Base-by-base conservation (phyloP, 1,284 basidiomycete genomes). In the Ceratobasidium sp. region DNA sequence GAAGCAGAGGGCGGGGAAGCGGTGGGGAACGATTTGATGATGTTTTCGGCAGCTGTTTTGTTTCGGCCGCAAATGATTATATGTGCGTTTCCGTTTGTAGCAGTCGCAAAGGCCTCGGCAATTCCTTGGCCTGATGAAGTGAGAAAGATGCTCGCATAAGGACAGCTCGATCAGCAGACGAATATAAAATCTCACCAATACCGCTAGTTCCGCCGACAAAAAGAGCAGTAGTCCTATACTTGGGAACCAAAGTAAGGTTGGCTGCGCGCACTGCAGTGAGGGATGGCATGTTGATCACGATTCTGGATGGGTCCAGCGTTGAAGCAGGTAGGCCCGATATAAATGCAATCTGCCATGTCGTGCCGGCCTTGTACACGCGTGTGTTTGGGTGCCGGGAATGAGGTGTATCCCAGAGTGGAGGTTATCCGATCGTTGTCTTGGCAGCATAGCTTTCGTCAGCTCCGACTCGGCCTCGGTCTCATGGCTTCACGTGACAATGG, bases 181-280 rank as follows among this genome's bases (percentile, higher is more conserved):
- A 21, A 26, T 32, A 26, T 50, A 67, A 30, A 21, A 12, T 14
- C 72, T 59, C 50, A 18, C 85, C 85, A 18, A 85, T 82, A 2
- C 84, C 84, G 30, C 83, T 82, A 5, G 85, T 85, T 23, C 83
- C 84, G 4, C 85, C 85, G 0, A 85, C 78, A 73, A 85, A 83
- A 18, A 86, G 75, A 1, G 81, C 83, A 5, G 82, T 80, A 5
- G 85, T 83, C 1, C 77, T 73, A 62, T 80, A 80, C 0, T 78
- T 67, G 0, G 80, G 80, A 1, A 76, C 71, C 58, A 77, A 78
- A 1, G 78, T 74, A 1, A 80, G 77, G 59, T 84, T 84, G n/a
- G 79, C 74, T n/a, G 79, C 76, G 23, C 80, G 79, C 43, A 81
- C 77, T 28, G 77, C 75, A 6, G 80, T 60, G 9, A 83, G 76